Evolutionary conservation across 2,329 filamentous ascomycete species (phyloP), one percentile per base, ranked within the genome.

Genomic region (Paraconiothyrium brasiliense): DNA sequence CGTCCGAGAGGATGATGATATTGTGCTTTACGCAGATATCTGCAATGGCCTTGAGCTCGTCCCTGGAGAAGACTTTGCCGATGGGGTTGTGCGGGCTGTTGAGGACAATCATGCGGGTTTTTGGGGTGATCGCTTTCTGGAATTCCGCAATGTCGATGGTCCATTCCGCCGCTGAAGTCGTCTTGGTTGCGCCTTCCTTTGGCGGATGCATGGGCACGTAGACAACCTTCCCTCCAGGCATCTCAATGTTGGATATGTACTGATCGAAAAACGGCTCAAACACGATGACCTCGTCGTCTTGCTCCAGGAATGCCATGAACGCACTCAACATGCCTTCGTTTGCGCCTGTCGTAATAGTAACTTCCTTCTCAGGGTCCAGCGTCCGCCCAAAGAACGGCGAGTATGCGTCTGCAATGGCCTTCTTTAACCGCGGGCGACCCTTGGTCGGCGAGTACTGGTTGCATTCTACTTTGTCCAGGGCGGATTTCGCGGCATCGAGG

Each of bases 201-300:
- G 95, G 95, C 32, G 95, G 94, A 64, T 95, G 92, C 76, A 99
- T 84, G n/a, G 95, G 94, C 27, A 98, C 94, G 76, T 97, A 98
- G 70, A 94, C 90, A 66, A 98, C 92, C 76, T 90, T 96, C 68
- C 95, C 95, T 55, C 95, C 95, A 0, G 95, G 90, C 94, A 99
- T 98, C 80, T 97, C 92, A 67, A 99, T 98, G 81, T 99, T 99
- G 84, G 90, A 93, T 69, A 99, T 97, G 78, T 98, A 97, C 89
- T 99, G 95, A 80, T 99, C 95, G 77, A 98, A 99, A 82, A 97
- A 99, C 11, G 95, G 95, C 82, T 99, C 95, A 77, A 99, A 97
- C 59, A 99, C 87, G 68, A 99, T 97, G 67, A 97, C 95, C 79
- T 99, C 95, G 75, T 99, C 95, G 13, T 93, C 95, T 0, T 88